phyloP scores from a whole-genome alignment of 495 filamentous ascomycete species.

The Entonaema liquescens region DNA sequence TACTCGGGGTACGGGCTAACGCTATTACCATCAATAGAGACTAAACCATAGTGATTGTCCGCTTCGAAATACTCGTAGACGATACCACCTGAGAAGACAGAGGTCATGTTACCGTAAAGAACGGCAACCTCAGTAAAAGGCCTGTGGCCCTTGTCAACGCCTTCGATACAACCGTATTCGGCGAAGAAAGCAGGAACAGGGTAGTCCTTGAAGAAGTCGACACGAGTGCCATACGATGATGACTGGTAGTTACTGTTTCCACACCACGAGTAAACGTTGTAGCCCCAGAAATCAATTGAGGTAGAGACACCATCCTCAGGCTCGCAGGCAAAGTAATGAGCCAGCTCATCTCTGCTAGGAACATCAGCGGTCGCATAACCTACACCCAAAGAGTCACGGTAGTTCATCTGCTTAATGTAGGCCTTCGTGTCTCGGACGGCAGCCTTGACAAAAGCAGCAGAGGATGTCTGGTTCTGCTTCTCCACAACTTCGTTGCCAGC shows the following conservation, averaged over 20 bases:
- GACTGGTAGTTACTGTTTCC: conserved; percentile 73
- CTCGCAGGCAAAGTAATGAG: conserved; percentile 92
- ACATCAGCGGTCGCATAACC: conserved; percentile 92
- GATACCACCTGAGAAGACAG: conserved; percentile 86
- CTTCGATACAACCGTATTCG: conserved; percentile 91
- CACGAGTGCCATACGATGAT: conserved; percentile 81
- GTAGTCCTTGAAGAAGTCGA: conserved; percentile 85
- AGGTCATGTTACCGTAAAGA: conserved; percentile 82
- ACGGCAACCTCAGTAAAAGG: conserved; percentile 84
- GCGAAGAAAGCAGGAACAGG: conserved; percentile 95
- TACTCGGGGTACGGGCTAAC: conserved; percentile 76
- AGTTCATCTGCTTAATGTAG: conserved; percentile 79
- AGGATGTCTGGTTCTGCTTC: conserved; percentile 76
- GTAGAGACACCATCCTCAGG: conserved; percentile 57
- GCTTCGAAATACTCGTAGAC: conserved; percentile 98
- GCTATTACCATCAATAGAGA: conserved; percentile 64
- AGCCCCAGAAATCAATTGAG: conserved; percentile 94
- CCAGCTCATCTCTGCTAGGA: conserved; percentile 76
- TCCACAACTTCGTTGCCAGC: conserved; percentile 97
- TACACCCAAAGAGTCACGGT: conserved; percentile 70
- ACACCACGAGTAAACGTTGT: conserved; percentile 99
- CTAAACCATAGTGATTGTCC: conserved; percentile 87
- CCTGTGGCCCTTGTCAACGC: conserved; percentile 62
- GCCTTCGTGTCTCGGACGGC: conserved; percentile 93
- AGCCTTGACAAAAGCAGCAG: conserved; percentile 93